Base-by-base conservation (phyloP, 1,139 yeast genomes). In the Lodderomyces margitis region DNA sequence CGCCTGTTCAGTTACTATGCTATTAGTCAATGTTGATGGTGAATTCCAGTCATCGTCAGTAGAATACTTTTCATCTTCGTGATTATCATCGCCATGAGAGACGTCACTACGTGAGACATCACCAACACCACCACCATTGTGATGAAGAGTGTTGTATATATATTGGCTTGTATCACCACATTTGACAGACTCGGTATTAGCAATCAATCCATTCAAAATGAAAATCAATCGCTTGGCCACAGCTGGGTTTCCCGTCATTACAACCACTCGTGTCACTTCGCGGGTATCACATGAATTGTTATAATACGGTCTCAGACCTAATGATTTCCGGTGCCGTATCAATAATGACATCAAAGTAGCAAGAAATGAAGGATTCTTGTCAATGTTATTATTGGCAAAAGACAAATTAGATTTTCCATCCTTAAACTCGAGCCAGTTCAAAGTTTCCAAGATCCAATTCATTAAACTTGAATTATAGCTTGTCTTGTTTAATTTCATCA, bases 391-490 rank as follows among this genome's bases (percentile, higher is more conserved):
- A 28, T 28, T 28, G 10, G n/a, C 10, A 15, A 15, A 15, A 34
- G 6, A n/a, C 9, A 21, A 23, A 30, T 37, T 42, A 23, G 37
- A 40, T 32, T 44, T 55, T 14, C 80, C 82, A 52, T 80, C 86
- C 52, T 80, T 80, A 44, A 76, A 73, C 51, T 79, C 83, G 21
- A 80, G 58, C 86, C 86, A 80, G 47, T 77, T 78, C 42, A 77
- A 64, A 2, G 78, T 68, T 49, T 79, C 83, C 42, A 71, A 64
- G 10, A 78, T 76, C 85, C 85, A 80, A 41, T 72, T 70, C n/a
- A 72, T 49, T 27, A 73, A 49, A 44, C 67, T 49, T n/a, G 64
- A 55, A 38, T 51, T 51, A 38, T 45, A 52, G 47, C 34, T 52
- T 4, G 17, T 17, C 17, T 31, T 31, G 21, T 37, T 34, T 3